phyloP scores from a whole-genome alignment of 495 filamentous ascomycete species.

The Lasiosphaeria miniovina region DNA sequence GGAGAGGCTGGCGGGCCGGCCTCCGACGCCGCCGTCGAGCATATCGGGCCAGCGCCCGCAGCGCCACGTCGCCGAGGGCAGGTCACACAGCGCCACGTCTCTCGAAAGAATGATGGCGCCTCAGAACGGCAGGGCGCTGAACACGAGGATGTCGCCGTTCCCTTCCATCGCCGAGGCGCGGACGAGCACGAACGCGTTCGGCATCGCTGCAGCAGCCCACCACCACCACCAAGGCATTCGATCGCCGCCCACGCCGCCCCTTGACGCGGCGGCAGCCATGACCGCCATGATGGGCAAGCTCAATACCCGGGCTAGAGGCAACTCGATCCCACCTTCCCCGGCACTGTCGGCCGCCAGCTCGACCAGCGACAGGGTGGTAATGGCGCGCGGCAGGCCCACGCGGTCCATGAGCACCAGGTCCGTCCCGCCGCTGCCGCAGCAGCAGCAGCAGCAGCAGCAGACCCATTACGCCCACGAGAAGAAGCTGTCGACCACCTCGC shows the following conservation, averaged over 20 bases:
- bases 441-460: conserved; percentile 1
- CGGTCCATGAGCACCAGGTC: conserved; percentile 23
- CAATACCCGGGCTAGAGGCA: conserved; percentile 22
- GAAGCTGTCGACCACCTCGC: conserved; percentile 25
- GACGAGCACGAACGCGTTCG: neutral
- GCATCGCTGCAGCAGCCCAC: neutral
- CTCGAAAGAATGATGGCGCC: conserved; percentile 24
- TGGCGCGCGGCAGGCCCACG: neutral
- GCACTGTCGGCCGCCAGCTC: conserved; percentile 11
- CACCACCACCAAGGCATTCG: conserved; percentile 3
- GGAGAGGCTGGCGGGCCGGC: conserved; percentile 8
- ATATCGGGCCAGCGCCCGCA: conserved; percentile 17
- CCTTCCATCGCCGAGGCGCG: neutral
- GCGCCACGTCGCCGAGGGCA: too few relatives aligned
- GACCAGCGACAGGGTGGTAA: neutral
- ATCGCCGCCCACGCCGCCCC: conserved; percentile 20
- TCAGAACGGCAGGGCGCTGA: conserved; percentile 11
- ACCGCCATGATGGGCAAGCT: conserved; percentile 30
- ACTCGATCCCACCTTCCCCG: conserved; percentile 21
- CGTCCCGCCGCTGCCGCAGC: conserved; percentile 1
- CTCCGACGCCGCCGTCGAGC: conserved; percentile 29
- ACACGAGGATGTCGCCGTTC: conserved; percentile 1
- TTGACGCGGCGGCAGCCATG: conserved; percentile 21
- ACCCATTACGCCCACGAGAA: neutral
- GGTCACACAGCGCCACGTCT: conserved; percentile 10